Evolutionary conservation across 2,329 filamentous ascomycete species (phyloP), one percentile per base, ranked within the genome.

Genomic region (Colletotrichum cereale): DNA sequence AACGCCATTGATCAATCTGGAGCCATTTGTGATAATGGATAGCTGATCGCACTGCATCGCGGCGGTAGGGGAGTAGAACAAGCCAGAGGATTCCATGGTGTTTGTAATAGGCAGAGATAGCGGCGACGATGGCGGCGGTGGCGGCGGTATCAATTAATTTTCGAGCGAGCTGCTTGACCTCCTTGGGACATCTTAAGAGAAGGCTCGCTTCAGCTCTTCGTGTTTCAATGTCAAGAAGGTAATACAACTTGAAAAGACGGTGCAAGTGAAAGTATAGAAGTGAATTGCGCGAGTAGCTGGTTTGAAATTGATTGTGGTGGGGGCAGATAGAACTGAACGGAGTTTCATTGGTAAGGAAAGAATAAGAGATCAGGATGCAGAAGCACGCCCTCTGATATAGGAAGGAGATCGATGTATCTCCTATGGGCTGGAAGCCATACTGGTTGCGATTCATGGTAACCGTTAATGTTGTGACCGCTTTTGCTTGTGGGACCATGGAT

Each of bases 41-140:
- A 36, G 16, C 3, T 5, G 3, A 2, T 1, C 2, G 11, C 6
- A n/a, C 12, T 42, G 55, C 7, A 42, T 16, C 12, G n/a, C 5
- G 55, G 55, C 38, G 2, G 56, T 58, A 44, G 56, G 56, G 31
- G 56, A 58, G 24, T 58, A n/a, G 24, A 42, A 58, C n/a, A 58
- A 34, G 34, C 24, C 36, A 6, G 8, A 29, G 16, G 24, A 31
- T 2, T n/a, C 14, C 56, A 58, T 58, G 7, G 18, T 31, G 14
- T 26, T 0, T 58, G 26, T 21, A 7, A 3, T 18, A n/a, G 14
- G 21, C n/a, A 21, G 21, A 11, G 21, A 34, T 5, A 8, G 44
- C 14, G 21, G 21, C 21, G 5, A 3, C 6, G 18, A 14, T 4
- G 31, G 21, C 11, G 10, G 21, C 5, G 31, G 6, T 36, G 2